Percentiles rank a stretch among this genome's conserved stretches.
Conservation (phyloP, 805 yeast species). For the Candida ovalis region DNA sequence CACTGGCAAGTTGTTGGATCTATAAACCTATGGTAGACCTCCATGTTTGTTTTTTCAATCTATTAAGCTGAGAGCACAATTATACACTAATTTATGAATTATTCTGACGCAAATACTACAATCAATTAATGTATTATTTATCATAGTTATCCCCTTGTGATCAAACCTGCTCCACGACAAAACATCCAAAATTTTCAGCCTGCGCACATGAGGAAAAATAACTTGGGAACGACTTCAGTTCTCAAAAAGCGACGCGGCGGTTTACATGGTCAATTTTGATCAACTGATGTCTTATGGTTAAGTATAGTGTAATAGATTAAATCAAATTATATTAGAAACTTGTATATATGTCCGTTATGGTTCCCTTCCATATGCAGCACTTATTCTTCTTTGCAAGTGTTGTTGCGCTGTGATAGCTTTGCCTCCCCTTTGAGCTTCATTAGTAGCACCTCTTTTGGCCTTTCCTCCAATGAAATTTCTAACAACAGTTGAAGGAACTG, state of each 20-base stretch:
- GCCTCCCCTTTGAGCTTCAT: slow-evolving; percentile 23
- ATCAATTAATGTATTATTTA: too few relatives aligned
- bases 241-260: neutral
- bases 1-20: slow-evolving; percentile 73
- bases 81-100: too few relatives aligned
- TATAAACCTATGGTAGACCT: slow-evolving; percentile 71
- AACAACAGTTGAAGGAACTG: slow-evolving; percentile 53
- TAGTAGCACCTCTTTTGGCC: slow-evolving; percentile 13
- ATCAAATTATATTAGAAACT: too few relatives aligned
- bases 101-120: too few relatives aligned
- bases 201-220: too few relatives aligned
- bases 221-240: too few relatives aligned
- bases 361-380: slow-evolving; percentile 47
- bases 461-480: slow-evolving; percentile 10
- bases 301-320: too few relatives aligned
- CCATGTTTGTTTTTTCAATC: slow-evolving; percentile 43
- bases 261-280: too few relatives aligned
- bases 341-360: neutral
- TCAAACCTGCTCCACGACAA: neutral
- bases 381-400: slow-evolving; percentile 54
- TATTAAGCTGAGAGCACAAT: too few relatives aligned
- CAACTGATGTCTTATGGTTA: too few relatives aligned
- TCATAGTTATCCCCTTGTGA: too few relatives aligned
- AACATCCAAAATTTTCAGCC: neutral
- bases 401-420: slow-evolving; percentile 54